phyloP scores from a whole-genome alignment of 1,139 yeast species.

The Hyphopichia wangnamkhiaoensis region DNA sequence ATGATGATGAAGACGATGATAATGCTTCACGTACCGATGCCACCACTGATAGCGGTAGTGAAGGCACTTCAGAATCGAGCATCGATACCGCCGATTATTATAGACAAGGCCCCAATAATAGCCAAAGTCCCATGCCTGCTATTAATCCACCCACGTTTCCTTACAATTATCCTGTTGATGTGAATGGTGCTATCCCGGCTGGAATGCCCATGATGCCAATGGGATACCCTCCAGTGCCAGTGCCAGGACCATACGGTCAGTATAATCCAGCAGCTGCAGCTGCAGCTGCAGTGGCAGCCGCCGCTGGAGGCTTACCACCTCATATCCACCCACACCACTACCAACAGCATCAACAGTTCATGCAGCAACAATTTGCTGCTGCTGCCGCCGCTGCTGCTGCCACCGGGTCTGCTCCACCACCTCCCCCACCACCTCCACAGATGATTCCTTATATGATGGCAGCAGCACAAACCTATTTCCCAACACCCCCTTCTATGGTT shows the following conservation, averaged over 20 bases:
- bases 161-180: not conserved
- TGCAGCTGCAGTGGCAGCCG: conserved; percentile 4
- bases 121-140: not conserved
- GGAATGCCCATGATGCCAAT: conserved; percentile 3
- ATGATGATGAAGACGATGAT: conserved; percentile 14
- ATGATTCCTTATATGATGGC: conserved; percentile 6
- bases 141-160: not conserved
- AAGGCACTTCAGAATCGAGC: conserved; percentile 6
- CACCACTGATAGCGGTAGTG: conserved; percentile 1
- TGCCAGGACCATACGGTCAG: not conserved
- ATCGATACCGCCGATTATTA: conserved; percentile 2
- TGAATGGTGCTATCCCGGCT: not conserved
- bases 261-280: conserved; percentile 5
- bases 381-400: not conserved
- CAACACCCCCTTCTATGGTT: not conserved
- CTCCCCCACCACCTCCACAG: conserved; percentile 3
- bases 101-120: not conserved
- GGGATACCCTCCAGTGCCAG: conserved; percentile 7
- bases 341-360: conserved; percentile 2
- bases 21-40: conserved; percentile 4
- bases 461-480: not conserved
- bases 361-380: conserved; percentile 1
- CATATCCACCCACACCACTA: not conserved
- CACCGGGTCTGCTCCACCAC: not conserved
- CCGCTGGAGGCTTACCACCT: conserved; percentile 1